phyloP scores from a whole-genome alignment of 768 basidiomycete genomes.

The Podaxis sp. region DNA sequence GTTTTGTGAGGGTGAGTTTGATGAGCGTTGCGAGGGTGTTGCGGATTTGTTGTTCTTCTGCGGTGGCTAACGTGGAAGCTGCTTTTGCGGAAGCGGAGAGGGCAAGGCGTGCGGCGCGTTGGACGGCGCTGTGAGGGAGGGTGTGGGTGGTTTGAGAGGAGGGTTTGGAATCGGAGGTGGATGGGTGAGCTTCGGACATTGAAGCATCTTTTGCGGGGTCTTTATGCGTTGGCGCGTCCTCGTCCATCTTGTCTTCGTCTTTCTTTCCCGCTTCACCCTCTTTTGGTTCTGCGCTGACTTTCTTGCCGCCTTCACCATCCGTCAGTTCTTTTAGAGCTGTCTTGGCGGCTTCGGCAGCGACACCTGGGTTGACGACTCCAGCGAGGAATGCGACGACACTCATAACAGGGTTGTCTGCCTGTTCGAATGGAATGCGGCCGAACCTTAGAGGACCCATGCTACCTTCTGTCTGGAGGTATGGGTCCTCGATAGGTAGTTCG shows the following conservation, averaged over 20 bases:
- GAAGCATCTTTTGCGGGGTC: conserved; percentile 18
- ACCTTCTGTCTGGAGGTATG: conserved; percentile 77
- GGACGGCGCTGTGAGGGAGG: conserved; percentile 71
- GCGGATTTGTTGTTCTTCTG: conserved; percentile 81
- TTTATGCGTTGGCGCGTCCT: conserved; percentile 28
- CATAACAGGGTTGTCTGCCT: conserved; percentile 97
- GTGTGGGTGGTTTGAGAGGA: conserved; percentile 27
- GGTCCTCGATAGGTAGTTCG: conserved; percentile 94
- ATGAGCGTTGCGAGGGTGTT: conserved; percentile 80
- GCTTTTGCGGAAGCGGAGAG: conserved; percentile 88
- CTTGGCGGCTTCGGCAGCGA: conserved; percentile 93
- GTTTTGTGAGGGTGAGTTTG: conserved; percentile 79
- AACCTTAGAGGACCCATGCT: conserved; percentile 75
- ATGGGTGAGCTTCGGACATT: neutral
- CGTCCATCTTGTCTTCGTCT: conserved; percentile 48
- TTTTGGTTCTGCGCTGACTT: conserved; percentile 28
- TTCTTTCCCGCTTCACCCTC: conserved; percentile 24
- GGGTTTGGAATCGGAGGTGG: neutral
- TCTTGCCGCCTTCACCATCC: conserved; percentile 45
- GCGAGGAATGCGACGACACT: conserved; percentile 97
- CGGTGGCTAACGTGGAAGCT: conserved; percentile 73
- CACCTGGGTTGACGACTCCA: conserved; percentile 84
- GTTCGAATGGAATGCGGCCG: conserved; percentile 84
- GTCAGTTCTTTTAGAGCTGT: conserved; percentile 82
- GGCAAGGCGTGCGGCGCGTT: conserved; percentile 82